These are phyloP conservation scores for Trichomonas gallinae DNA, from an alignment of 208 protist genomes.

Conservation along the genomic window DNA sequence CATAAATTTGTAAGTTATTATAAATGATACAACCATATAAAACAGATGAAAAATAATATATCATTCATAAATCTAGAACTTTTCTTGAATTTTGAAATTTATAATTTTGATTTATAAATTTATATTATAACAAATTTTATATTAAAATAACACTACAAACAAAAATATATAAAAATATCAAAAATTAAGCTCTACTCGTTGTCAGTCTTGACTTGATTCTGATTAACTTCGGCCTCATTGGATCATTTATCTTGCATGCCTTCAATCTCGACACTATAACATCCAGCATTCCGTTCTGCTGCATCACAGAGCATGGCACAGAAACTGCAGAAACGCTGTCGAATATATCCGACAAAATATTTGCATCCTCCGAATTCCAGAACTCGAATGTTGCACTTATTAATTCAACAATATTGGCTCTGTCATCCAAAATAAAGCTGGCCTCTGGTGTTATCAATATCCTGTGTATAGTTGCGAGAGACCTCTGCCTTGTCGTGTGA, in stretches of 20 bases:
- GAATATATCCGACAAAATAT: not conserved
- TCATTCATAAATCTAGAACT: no score
- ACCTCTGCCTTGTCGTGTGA: not conserved
- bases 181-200: not conserved
- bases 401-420: not conserved
- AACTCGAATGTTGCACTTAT: not conserved
- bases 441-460: not conserved
- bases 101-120: no score
- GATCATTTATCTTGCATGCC: not conserved
- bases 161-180: no score
- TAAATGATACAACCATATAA: no score
- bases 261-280: not conserved
- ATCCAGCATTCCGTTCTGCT: not conserved
- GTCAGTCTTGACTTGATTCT: not conserved
- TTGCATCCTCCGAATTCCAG: not conserved
- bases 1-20: no score
- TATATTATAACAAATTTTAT: no score
- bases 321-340: not conserved
- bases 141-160: no score
- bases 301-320: not conserved
- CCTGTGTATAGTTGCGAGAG: not conserved
- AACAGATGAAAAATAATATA: no score
- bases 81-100: no score
- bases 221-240: not conserved
- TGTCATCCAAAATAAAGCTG: not conserved